Evolutionary conservation across 1,284 basidiomycete genomes (phyloP).

Genomic region (Austroboletus olivaceoglutinosus): DNA sequence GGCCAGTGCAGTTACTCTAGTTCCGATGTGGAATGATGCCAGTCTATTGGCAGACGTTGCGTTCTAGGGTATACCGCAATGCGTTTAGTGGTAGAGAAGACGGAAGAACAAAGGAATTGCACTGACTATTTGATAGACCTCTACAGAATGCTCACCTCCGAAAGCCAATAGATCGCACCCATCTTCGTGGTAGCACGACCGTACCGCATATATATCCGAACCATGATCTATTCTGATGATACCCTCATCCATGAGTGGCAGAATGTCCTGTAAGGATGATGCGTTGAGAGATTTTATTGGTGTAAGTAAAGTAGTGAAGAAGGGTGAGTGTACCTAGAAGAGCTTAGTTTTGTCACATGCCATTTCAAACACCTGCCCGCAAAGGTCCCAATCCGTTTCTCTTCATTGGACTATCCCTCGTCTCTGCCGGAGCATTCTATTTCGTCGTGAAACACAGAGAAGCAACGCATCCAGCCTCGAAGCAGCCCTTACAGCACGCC

Average conservation of each 20-base stretch:
- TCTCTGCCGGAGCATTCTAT: constrained; percentile 59
- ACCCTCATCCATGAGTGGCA: constrained; percentile 41
- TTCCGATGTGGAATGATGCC: constrained; percentile 73
- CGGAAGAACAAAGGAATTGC: constrained; percentile 5
- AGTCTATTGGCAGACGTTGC: constrained; percentile 45
- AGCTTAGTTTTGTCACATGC: constrained; percentile 9
- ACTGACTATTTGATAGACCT: constrained; percentile 62
- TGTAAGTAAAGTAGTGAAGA: not conserved
- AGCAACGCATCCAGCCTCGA: constrained; percentile 56
- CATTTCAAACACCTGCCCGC: constrained; percentile 20
- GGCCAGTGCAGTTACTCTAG: constrained; percentile 67
- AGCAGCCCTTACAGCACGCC: constrained; percentile 59
- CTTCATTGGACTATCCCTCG: constrained; percentile 53
- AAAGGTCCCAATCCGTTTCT: constrained; percentile 61
- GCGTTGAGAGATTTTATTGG: not conserved
- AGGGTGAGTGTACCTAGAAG: too few relatives aligned
- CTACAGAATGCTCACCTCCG: constrained; percentile 67
- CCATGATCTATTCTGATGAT: constrained; percentile 52
- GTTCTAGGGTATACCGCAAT: constrained; percentile 28
- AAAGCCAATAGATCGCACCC: constrained; percentile 67
- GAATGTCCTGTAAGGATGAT: not conserved
- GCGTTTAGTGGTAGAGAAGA: constrained; percentile 11
- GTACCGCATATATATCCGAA: constrained; percentile 57
- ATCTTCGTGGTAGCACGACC: constrained; percentile 60
- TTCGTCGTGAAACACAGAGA: constrained; percentile 55